Evolutionary conservation across 257 asterid genomes (phyloP).

Genomic region (Thymus quinquecostatus): DNA sequence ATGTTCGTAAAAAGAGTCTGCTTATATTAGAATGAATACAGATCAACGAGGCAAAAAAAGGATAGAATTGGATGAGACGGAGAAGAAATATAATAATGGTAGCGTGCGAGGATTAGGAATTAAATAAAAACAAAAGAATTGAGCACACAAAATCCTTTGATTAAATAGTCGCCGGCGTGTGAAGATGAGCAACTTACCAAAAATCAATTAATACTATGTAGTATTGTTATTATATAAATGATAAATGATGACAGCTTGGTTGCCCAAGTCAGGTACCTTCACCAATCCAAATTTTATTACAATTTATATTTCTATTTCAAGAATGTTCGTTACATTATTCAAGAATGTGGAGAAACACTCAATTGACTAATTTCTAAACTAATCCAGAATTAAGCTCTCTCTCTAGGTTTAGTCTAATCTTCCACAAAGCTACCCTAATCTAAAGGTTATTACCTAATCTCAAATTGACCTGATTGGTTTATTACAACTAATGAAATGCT

Average conservation of each 20-base stretch:
- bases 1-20: too few relatives aligned
- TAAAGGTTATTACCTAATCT: conserved; percentile 30
- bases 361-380: background rate
- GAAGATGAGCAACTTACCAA: background rate
- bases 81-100: background rate
- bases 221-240: background rate
- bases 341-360: background rate
- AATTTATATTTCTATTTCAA: background rate
- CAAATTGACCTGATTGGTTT: conserved; percentile 41
- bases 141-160: background rate
- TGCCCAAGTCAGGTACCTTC: background rate
- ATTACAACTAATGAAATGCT: conserved; percentile 34
- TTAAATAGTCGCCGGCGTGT: conserved; percentile 27
- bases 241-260: background rate
- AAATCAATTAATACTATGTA: background rate
- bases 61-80: too few relatives aligned
- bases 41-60: too few relatives aligned
- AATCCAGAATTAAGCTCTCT: background rate
- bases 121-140: too few relatives aligned
- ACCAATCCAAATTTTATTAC: too few relatives aligned
- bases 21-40: too few relatives aligned
- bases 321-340: background rate
- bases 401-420: background rate
- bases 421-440: conserved; percentile 4
- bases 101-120: conserved; percentile 30